These are phyloP conservation scores for Russula sp. DNA, from an alignment of 768 basidiomycete species.

Conservation along the genomic window DNA sequence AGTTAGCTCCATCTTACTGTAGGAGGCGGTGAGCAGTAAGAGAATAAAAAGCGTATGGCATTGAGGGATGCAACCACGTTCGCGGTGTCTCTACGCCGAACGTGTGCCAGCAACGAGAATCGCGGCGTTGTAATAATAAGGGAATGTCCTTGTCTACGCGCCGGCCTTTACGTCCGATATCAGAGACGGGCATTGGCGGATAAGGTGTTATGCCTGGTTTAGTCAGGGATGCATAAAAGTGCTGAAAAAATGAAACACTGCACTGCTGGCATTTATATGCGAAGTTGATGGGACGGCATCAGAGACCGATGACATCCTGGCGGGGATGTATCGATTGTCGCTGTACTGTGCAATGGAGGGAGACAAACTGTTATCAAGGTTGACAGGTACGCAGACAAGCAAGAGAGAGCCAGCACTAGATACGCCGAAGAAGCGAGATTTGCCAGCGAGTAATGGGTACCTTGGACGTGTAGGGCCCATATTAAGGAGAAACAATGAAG, in stretches of 20 bases:
- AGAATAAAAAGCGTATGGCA: not conserved
- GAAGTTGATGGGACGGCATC: slow-evolving; percentile 7
- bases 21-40: not conserved
- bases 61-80: slow-evolving; percentile 11
- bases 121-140: not conserved
- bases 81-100: slow-evolving; percentile 7
- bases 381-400: slow-evolving; percentile 1
- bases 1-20: not conserved
- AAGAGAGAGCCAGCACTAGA: not conserved
- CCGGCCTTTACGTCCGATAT: not conserved
- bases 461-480: slow-evolving; percentile 3
- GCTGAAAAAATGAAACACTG: not conserved
- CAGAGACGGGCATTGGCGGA: slow-evolving; percentile 7
- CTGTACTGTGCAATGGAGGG: not conserved
- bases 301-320: not conserved
- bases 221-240: not conserved
- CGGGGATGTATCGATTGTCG: slow-evolving; percentile 6
- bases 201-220: slow-evolving; percentile 13
- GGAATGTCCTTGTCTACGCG: not conserved
- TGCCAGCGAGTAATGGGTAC: slow-evolving; percentile 18
- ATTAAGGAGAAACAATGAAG: slow-evolving; percentile 12
- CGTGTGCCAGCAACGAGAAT: slow-evolving; percentile 3
- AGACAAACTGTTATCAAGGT: slow-evolving; percentile 18
- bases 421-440: slow-evolving; percentile 13
- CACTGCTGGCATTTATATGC: slow-evolving; percentile 14